phyloP scores from a whole-genome alignment of 2,329 filamentous ascomycete species.

The Paraconiothyrium brasiliense region DNA sequence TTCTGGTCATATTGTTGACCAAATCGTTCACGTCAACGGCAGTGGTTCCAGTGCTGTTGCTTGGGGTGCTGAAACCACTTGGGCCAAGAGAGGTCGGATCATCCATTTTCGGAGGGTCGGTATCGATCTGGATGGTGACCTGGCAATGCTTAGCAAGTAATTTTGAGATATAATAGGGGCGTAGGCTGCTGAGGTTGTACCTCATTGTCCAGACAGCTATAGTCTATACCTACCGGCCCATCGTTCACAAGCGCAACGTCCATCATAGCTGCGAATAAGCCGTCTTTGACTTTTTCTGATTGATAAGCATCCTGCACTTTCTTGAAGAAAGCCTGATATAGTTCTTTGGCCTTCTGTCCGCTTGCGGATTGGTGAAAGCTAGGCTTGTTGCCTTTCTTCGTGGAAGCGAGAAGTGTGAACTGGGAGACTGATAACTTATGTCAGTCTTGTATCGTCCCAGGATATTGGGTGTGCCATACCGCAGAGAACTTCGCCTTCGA shows the following conservation, averaged over 20 bases:
- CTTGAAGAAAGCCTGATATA: constrained; percentile 85
- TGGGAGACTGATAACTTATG: constrained; percentile 76
- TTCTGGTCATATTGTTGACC: constrained; percentile 42
- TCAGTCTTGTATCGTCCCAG: constrained; percentile 21
- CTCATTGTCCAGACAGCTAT: constrained; percentile 65
- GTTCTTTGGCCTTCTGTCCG: constrained; percentile 77
- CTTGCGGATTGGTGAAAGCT: constrained; percentile 90
- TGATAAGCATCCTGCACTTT: constrained; percentile 78
- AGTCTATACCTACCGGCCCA: constrained; percentile 72
- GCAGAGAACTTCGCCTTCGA: constrained; percentile 91
- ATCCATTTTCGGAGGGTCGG: constrained; percentile 55
- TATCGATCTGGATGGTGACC: constrained; percentile 61
- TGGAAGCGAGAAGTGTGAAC: constrained; percentile 90
- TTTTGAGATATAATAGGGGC: constrained; percentile 1
- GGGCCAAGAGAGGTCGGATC: constrained; percentile 31
- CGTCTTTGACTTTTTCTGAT: constrained; percentile 83
- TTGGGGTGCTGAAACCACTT: constrained; percentile 21
- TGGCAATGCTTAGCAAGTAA: constrained; percentile 30
- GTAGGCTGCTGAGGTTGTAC: constrained; percentile 54
- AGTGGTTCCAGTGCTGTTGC: constrained; percentile 26
- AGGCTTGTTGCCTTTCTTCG: constrained; percentile 96
- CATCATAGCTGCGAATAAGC: constrained; percentile 99
- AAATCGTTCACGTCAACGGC: constrained; percentile 39
- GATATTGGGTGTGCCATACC: constrained; percentile 64
- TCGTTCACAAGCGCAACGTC: constrained; percentile 93